Conservation (phyloP, 441 rosid species). For the Bruguiera hainesii region DNA sequence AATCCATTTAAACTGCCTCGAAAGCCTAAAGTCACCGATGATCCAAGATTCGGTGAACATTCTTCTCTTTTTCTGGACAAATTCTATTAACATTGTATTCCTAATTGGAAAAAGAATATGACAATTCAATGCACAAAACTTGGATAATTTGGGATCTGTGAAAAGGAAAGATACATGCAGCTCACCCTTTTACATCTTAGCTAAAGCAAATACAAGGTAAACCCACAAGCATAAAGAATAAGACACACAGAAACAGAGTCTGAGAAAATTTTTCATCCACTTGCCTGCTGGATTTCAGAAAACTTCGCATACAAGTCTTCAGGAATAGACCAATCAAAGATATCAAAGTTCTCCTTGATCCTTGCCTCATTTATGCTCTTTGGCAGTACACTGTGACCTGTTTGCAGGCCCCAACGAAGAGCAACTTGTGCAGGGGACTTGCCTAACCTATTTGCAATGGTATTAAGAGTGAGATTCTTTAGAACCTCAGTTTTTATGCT, state of each 20-base stretch:
- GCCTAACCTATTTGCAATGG: slow-evolving; percentile 41
- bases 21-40: neutral
- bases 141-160: no score
- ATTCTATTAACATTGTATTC: no score
- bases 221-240: neutral
- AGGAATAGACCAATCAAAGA: slow-evolving; percentile 54
- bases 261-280: neutral
- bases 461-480: slow-evolving; percentile 33
- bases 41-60: no score
- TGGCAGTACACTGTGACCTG: slow-evolving; percentile 61
- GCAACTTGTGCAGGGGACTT: slow-evolving; percentile 56
- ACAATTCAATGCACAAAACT: no score
- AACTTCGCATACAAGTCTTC: slow-evolving; percentile 41
- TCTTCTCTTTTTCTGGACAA: no score
- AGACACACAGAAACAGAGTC: neutral
- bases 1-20: neutral
- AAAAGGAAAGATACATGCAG: no score
- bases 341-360: slow-evolving; percentile 53
- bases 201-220: neutral
- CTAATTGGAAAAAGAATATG: no score
- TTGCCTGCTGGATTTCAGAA: slow-evolving; percentile 50
- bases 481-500: slow-evolving; percentile 32
- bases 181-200: no score
- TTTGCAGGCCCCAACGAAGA: slow-evolving; percentile 60
- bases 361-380: slow-evolving; percentile 51